Evolutionary conservation across 2,329 filamentous ascomycete species (phyloP).

Genomic region (Cercospora sojina): DNA sequence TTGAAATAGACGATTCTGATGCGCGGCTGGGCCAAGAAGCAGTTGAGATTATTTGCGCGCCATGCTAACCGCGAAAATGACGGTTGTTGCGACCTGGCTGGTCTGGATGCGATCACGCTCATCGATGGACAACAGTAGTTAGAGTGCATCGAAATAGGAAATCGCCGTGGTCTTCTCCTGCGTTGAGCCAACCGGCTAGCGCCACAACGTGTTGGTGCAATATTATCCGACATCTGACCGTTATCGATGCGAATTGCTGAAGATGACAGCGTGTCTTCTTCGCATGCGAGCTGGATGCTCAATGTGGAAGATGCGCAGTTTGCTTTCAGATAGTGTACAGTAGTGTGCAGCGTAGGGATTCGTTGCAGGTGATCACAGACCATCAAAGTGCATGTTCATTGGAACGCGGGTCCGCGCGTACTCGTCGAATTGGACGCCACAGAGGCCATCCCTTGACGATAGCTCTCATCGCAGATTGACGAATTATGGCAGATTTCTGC

Average conservation of each 20-base stretch:
- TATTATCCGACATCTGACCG: background rate
- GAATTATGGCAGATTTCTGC: background rate
- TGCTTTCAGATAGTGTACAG: background rate
- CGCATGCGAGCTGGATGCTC: background rate
- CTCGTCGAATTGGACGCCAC: constrained; percentile 1
- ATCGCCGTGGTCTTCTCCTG: background rate
- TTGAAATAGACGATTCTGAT: background rate
- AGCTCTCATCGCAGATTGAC: background rate
- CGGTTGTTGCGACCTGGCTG: background rate
- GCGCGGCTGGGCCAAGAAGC: background rate
- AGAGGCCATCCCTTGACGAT: background rate
- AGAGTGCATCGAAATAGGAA: background rate
- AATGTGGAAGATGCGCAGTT: background rate
- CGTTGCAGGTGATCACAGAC: background rate
- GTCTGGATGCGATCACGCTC: background rate
- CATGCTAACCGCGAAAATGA: background rate
- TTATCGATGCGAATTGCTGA: background rate
- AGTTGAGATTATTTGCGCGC: background rate
- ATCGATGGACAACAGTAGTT: background rate
- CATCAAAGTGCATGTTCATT: background rate
- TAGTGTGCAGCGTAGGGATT: background rate
- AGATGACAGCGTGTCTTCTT: constrained; percentile 5
- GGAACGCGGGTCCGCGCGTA: background rate
- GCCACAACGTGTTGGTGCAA: background rate
- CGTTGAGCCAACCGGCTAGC: background rate